These are phyloP conservation scores for Pyrus hybrid DNA, from an alignment of 331 rosid genomes.

Conservation along the genomic window DNA sequence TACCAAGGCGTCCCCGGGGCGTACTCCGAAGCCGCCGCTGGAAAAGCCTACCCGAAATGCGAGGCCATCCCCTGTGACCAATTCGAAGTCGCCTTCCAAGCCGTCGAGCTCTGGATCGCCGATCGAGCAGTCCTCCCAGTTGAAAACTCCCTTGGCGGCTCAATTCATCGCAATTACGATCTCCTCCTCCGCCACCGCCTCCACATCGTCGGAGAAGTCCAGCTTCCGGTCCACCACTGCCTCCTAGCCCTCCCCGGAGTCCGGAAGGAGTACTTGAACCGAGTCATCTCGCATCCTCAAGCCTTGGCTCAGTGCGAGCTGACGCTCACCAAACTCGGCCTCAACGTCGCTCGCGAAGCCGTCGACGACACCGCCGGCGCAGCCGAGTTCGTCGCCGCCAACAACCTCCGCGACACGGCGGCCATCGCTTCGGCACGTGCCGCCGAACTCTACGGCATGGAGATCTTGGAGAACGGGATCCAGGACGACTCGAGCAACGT, in stretches of 20 bases:
- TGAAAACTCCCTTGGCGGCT: conserved; percentile 91
- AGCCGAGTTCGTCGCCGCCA: conserved; percentile 53
- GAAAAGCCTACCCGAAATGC: conserved; percentile 79
- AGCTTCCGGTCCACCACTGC: conserved; percentile 87
- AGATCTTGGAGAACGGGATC: conserved; percentile 64
- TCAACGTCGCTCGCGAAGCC: conserved; percentile 72
- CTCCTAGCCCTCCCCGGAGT: conserved; percentile 77
- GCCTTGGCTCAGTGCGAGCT: conserved; percentile 86
- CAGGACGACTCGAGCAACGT: conserved; percentile 90
- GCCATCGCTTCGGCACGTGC: conserved; percentile 86
- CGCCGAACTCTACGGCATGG: conserved; percentile 58
- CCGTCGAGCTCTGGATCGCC: conserved; percentile 89
- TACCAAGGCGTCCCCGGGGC: conserved; percentile 98
- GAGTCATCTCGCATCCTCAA: conserved; percentile 91
- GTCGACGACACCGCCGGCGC: conserved; percentile 94
- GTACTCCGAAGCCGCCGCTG: conserved; percentile 93
- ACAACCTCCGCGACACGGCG: conserved; percentile 66
- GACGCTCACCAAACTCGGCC: conserved; percentile 67
- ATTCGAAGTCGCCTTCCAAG: conserved; percentile 80
- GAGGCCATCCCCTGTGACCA: conserved; percentile 93
- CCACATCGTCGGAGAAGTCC: conserved; percentile 95
- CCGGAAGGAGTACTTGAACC: conserved; percentile 52
- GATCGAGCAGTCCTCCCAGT: conserved; percentile 85
- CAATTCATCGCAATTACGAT: conserved; percentile 89
- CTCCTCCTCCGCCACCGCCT: conserved; percentile 92